Base-by-base conservation (phyloP, 208 protist genomes). In the Acanthamoeba divionensis region DNA sequence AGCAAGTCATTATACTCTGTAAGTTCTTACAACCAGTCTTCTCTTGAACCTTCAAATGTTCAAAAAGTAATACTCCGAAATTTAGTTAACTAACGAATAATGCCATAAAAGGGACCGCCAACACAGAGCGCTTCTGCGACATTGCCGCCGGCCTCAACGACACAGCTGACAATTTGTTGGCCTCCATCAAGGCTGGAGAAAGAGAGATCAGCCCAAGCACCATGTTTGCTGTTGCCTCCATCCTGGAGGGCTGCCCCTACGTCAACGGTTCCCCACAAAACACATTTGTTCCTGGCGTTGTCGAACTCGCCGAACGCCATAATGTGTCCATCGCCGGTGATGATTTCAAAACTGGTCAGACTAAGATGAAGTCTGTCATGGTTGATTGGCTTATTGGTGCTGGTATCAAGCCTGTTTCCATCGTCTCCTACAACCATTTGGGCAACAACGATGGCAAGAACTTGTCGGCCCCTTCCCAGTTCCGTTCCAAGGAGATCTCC, bases 401-500 rank as follows among this genome's bases (percentile, higher is more conserved):
- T 29, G 98, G 98, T 86, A 96, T 99, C 75, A 98, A 98, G 92
- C 93, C 95, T 24, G 82, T 87, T 13, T 96, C 96, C 29, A 98
- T 99, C 92, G 95, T 94, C 15, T 96, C 93, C 1, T 99, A 99
- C 94, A 99, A 99, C 93, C 99, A 99, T 94, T 95, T 99, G 36
- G 99, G 99, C 75, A 99, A 99, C 96, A 99, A 99, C 93, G 99
- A 99, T 93, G 99, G 99, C 65, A 96, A 96, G 93, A 99, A 99
- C 95, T 95, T 99, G 47, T 95, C 95, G 47, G 96, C 96, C 26
- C 97, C 97, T n/a, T 85, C 92, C 62, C 97, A 98, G 94, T 99
- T 99, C 95, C 96, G 97, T 77, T 99, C 97, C 31, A 99, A 99
- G 95, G 98, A 99, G 94, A 99, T 99, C 85, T 98, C 98, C 54